Percentiles rank a stretch among this genome's conserved stretches.
Evolutionary conservation across 1,284 basidiomycete species (phyloP).

Genomic region (Cutaneotrichosporon mucoides): DNA sequence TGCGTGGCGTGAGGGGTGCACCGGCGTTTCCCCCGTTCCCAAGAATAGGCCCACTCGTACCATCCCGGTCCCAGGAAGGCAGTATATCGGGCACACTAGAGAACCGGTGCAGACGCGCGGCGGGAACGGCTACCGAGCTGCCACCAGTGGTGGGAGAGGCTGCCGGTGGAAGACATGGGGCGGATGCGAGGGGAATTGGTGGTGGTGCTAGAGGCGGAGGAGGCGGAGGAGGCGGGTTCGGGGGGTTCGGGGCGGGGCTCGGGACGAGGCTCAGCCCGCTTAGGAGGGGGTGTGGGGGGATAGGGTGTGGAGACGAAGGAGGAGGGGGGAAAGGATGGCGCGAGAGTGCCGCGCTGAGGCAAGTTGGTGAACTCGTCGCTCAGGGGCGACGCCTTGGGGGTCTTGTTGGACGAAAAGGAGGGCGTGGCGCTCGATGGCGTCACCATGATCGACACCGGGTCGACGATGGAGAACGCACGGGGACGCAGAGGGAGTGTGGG

Average conservation of each 20-base stretch:
- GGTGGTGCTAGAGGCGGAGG: neutral
- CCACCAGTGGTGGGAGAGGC: constrained; percentile 3
- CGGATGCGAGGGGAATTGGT: neutral
- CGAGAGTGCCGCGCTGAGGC: neutral
- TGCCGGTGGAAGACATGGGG: neutral
- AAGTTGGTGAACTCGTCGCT: neutral
- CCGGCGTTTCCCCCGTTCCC: neutral
- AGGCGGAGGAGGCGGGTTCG: neutral
- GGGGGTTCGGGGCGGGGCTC: neutral
- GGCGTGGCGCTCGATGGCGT: neutral
- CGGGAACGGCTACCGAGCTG: neutral
- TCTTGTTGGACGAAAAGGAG: neutral
- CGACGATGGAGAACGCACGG: neutral
- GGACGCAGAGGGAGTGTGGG: neutral
- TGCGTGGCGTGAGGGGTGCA: neutral
- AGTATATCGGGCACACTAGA: neutral
- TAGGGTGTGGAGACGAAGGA: neutral
- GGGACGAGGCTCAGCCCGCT: neutral
- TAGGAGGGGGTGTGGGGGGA: too few species aligned
- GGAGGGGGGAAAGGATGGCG: neutral
- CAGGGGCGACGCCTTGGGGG: neutral
- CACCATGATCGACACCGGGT: constrained; percentile 2
- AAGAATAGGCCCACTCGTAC: neutral
- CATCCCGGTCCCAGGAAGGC: neutral
- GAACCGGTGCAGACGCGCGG: neutral